Evolutionary conservation across 2,329 filamentous ascomycete species (phyloP).

Genomic region (Fusarium newnesense): DNA sequence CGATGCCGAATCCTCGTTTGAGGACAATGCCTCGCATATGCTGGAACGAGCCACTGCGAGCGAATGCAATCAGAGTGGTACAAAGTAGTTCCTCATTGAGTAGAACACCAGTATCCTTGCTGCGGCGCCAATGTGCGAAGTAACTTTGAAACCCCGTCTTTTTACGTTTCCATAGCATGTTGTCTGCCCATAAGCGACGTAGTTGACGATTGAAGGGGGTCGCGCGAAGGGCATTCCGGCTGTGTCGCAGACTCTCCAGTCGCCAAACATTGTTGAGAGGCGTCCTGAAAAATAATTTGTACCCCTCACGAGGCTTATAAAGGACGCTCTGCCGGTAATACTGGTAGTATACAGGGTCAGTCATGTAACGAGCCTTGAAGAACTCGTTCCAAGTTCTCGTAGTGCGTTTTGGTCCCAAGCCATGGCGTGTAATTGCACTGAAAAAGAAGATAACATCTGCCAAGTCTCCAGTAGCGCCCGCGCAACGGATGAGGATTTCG

Average conservation of each 20-base stretch:
- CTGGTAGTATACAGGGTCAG: constrained; percentile 58
- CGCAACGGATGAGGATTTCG: constrained; percentile 57
- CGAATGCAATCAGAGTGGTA: constrained; percentile 54
- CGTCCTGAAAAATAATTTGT: constrained; percentile 33
- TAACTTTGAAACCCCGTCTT: constrained; percentile 43
- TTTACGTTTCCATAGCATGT: constrained; percentile 42
- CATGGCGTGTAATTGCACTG: constrained; percentile 41
- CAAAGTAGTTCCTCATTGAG: constrained; percentile 55
- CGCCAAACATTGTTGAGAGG: constrained; percentile 33
- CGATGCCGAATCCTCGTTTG: constrained; percentile 46
- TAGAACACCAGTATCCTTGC: constrained; percentile 41
- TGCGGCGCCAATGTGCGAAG: constrained; percentile 44
- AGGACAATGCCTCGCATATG: constrained; percentile 50
- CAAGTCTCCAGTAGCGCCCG: constrained; percentile 57
- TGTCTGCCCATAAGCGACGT: constrained; percentile 38
- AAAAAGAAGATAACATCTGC: constrained; percentile 49
- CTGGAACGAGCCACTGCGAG: constrained; percentile 50
- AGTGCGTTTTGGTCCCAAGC: constrained; percentile 46
- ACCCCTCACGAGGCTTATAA: constrained; percentile 53
- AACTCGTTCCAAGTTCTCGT: constrained; percentile 56
- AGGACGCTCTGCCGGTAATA: constrained; percentile 55
- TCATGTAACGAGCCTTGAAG: constrained; percentile 59
- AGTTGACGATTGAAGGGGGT: constrained; percentile 47
- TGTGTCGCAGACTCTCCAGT: constrained; percentile 47
- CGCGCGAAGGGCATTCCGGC: constrained; percentile 40